Conservation (phyloP, 2,329 filamentous ascomycete species). For the Bimuria novae-zelandiae region DNA sequence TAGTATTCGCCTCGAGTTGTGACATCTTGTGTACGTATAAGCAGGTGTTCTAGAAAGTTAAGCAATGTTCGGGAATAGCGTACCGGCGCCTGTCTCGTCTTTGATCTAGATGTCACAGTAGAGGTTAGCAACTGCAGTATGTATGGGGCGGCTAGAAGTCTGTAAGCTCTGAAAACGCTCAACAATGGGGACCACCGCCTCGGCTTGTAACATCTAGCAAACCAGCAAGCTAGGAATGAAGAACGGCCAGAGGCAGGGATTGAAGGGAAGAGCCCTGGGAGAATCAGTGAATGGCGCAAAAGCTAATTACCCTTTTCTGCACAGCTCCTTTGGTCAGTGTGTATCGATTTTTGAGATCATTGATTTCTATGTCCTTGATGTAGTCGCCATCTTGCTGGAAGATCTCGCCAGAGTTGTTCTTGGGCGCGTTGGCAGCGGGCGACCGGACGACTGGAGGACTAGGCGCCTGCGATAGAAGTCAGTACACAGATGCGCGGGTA, state of each 20-base stretch:
- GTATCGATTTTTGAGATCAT: conserved; percentile 95
- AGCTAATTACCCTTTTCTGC: conserved; percentile 98
- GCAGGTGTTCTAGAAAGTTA: conserved; percentile 61
- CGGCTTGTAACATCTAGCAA: conserved; percentile 58
- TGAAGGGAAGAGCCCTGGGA: conserved; percentile 51
- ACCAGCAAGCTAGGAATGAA: conserved; percentile 35
- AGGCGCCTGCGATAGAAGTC: conserved; percentile 41
- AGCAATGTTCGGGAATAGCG: conserved; percentile 75
- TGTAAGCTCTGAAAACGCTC: conserved; percentile 53
- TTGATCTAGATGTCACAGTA: conserved; percentile 93
- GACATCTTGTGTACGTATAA: conserved; percentile 83
- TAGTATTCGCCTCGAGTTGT: conserved; percentile 96
- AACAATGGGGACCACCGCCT: conserved; percentile 34
- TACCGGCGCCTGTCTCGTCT: conserved; percentile 99
- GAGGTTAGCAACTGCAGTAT: conserved; percentile 94
- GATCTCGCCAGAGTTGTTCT: conserved; percentile 71
- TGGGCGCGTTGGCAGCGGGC: conserved; percentile 53
- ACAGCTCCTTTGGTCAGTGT: conserved; percentile 95
- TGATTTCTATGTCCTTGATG: conserved; percentile 99
- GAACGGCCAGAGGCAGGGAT: conserved; percentile 20
- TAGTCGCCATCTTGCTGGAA: conserved; percentile 97
- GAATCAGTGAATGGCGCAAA: conserved; percentile 72
- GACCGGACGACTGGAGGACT: conserved; percentile 61
- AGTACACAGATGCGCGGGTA: conserved; percentile 15
- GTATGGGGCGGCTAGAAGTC: conserved; percentile 47